Evolutionary conservation across 331 rosid genomes (phyloP), one percentile per base, ranked within the genome.

Genomic region (Prunus yedoensis): DNA sequence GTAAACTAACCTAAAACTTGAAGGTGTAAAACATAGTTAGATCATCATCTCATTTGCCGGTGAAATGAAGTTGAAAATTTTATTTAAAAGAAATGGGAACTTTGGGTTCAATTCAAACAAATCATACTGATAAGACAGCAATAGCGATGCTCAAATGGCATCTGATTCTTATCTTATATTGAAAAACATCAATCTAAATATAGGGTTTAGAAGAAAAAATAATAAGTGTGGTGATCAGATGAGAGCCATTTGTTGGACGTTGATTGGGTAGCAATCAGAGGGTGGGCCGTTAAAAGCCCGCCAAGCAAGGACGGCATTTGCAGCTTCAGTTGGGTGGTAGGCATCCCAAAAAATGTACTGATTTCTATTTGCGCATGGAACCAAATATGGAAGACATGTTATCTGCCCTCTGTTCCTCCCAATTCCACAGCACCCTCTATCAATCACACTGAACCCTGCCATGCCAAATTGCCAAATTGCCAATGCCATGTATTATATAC

Each of bases 291-390:
- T 56, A 28, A 78, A 85, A 63, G 82, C 88, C 59, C 91, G 84
- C 87, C 90, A 85, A 38, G 96, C 88, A 73, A 83, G 73, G 27
- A 87, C 67, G 74, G 87, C 87, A 8, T 61, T 64, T 12, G 91
- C 88, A 30, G 90, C 83, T 70, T 87, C 86, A 4, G 91, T 71
- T 18, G 97, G 97, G 70, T 92, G 93, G 49, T 80, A 88, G 27
- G 97, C 96, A 78, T 92, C 97, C 96, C 96, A 92, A 75, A 84
- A 92, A 32, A 88, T 68, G 49, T 70, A 73, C n/a, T 81, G 86
- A 2, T 77, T 68, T 79, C 96, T 84, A 9, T 65, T 62, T 20
- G 7, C 1, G 72, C 97, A 92, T 51, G 97, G 91, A n/a, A 79
- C 1, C 35, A 21, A 23, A 1, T 53, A 12, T 10, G 97, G 97